These are phyloP conservation scores for Handroanthus guayacan DNA, from an alignment of 257 asterid species.

Conservation along the genomic window DNA sequence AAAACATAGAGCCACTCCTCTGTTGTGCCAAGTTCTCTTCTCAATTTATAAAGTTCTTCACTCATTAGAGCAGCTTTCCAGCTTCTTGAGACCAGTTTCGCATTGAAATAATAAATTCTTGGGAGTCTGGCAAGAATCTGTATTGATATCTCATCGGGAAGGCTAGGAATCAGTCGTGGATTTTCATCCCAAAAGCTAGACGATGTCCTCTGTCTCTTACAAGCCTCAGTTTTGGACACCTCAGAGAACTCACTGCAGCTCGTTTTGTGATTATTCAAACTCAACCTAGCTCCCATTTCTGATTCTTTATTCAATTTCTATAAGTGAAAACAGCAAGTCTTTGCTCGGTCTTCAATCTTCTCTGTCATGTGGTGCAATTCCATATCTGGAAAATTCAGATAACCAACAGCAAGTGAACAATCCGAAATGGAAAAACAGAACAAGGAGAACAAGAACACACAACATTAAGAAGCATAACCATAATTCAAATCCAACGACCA, in stretches of 20 bases:
- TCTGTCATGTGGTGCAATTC: constrained; percentile 11
- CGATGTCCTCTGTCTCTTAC: constrained; percentile 76
- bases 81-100: constrained; percentile 68
- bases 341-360: constrained; percentile 26
- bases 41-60: constrained; percentile 62
- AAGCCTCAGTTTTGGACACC: constrained; percentile 52
- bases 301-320: constrained; percentile 18
- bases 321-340: constrained; percentile 28
- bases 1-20: constrained; percentile 90
- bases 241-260: constrained; percentile 47
- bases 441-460: neutral
- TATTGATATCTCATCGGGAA: constrained; percentile 85
- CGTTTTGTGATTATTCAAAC: constrained; percentile 51
- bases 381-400: constrained; percentile 31
- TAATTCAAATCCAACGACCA: neutral
- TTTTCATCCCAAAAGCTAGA: constrained; percentile 67
- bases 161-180: constrained; percentile 68
- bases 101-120: constrained; percentile 56
- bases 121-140: constrained; percentile 88
- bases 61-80: constrained; percentile 79
- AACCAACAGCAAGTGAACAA: constrained; percentile 13
- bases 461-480: constrained; percentile 3
- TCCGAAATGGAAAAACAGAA: neutral
- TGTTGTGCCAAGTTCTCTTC: constrained; percentile 73
- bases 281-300: constrained; percentile 77